Evolutionary conservation across 106 monocot species (phyloP).

Genomic region (Acorus calamus): DNA sequence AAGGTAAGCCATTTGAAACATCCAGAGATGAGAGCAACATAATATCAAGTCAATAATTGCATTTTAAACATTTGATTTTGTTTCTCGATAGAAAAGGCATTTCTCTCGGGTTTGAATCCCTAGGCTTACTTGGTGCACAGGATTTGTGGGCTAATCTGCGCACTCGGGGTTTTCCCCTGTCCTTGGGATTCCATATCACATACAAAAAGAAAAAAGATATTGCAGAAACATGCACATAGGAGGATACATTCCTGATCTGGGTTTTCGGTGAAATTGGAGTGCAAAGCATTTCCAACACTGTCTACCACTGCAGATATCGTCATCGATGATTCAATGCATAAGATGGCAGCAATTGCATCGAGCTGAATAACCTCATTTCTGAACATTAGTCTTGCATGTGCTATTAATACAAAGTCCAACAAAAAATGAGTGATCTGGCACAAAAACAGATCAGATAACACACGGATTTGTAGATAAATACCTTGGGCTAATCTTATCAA

Average conservation of each 20-base stretch:
- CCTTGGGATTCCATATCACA: no score
- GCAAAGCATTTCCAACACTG: conserved; percentile 75
- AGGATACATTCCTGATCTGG: conserved; percentile 98
- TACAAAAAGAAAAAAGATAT: no score
- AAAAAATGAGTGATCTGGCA: not conserved
- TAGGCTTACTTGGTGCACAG: no score
- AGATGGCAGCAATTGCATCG: conserved; percentile 87
- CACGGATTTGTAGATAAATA: conserved; percentile 5
- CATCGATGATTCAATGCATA: conserved; percentile 97
- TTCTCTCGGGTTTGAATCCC: no score
- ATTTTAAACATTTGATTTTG: no score
- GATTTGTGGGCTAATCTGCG: no score
- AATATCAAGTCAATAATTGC: no score
- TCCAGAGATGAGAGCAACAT: no score
- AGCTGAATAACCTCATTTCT: conserved; percentile 64
- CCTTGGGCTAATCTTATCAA: conserved; percentile 95
- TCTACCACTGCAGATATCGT: conserved; percentile 86
- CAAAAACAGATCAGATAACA: not conserved
- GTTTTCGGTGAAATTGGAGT: conserved; percentile 77
- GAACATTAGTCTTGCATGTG: conserved; percentile 97
- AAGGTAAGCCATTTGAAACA: not conserved
- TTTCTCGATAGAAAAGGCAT: no score
- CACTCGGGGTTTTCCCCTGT: no score
- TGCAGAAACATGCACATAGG: no score
- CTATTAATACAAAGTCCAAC: conserved; percentile 15